Base-by-base conservation (phyloP, 2,329 filamentous ascomycete species). In the Verticillium isaacii region DNA sequence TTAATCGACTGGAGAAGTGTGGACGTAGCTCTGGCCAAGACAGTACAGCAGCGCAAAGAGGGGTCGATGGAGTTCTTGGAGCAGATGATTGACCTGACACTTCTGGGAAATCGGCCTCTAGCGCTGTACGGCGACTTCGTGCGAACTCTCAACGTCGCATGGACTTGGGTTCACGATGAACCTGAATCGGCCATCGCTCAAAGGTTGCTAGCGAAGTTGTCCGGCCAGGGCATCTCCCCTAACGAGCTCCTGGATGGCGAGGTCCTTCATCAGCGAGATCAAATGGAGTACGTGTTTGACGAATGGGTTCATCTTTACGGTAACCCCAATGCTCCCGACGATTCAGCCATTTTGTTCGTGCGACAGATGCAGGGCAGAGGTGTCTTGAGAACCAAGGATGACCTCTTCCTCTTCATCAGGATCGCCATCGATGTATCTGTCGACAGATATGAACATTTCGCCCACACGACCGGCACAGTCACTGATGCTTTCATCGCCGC, bases 211-310 rank as follows among this genome's bases (percentile, higher is more conserved):
- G 79, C 81, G 73, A 92, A 79, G 77, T 84, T 78, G 19, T 79
- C 50, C 74, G 76, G 52, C 76, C 80, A 3, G 74, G 75, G 1
- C 1, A 32, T 56, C 9, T 32, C 32, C 32, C 25, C 15, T 65
- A 72, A 64, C 72, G 79, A 58, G 80, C 82, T 66, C 74, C 82
- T 60, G 74, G 82, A 81, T 34, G 85, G 83, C 25, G 85, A 89
- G 61, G 82, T 86, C 58, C 74, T 78, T 45, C 81, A 85, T 36
- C 88, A 88, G 67, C 86, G 88, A 65, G 92, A 96, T 64, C 92
- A 97, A 73, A 87, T 96, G 76, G 92, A 96, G 68, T 98, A 99
- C 72, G 84, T 97, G 23, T 97, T 99, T 70, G 93, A 94, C 54
- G 95, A 99, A 77, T 99, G 95, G 95, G 85, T 94, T 32, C 88